Evolutionary conservation across 2,329 filamentous ascomycete species (phyloP).

Genomic region (Claviceps maximensis): DNA sequence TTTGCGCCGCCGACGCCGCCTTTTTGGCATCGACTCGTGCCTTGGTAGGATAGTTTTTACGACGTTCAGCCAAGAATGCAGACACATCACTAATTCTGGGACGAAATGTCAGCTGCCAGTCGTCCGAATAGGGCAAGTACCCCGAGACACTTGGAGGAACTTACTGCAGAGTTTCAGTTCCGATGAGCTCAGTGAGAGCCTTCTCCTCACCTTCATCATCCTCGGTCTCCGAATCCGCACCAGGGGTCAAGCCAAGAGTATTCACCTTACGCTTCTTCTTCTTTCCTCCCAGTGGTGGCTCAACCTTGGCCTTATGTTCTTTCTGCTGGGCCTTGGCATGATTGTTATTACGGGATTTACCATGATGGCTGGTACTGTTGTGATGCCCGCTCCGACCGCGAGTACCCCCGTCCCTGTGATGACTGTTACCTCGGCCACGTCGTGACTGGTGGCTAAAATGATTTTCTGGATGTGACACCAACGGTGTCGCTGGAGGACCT

Average conservation of each 20-base stretch:
- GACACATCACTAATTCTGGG: constrained; percentile 53
- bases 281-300: constrained; percentile 38
- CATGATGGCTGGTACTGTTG: constrained; percentile 24
- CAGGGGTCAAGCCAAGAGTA: constrained; percentile 57
- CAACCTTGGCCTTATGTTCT: constrained; percentile 16
- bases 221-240: constrained; percentile 48
- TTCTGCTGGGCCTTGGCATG: constrained; percentile 11
- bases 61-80: constrained; percentile 70
- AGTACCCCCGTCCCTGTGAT: constrained; percentile 22
- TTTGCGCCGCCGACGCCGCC: constrained; percentile 29
- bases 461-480: constrained; percentile 20
- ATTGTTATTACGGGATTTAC: constrained; percentile 25
- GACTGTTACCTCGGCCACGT: constrained; percentile 20
- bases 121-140: not conserved
- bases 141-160: constrained; percentile 12
- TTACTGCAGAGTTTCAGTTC: constrained; percentile 42
- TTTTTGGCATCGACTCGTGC: constrained; percentile 53
- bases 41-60: constrained; percentile 67
- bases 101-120: not conserved
- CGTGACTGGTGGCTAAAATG: constrained; percentile 23
- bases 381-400: constrained; percentile 29
- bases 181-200: constrained; percentile 41
- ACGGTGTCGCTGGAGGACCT: constrained; percentile 25
- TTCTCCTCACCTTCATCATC: constrained; percentile 63
- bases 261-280: constrained; percentile 63